Base-by-base conservation (phyloP, 257 asterid genomes). In the Apocynum venetum region DNA sequence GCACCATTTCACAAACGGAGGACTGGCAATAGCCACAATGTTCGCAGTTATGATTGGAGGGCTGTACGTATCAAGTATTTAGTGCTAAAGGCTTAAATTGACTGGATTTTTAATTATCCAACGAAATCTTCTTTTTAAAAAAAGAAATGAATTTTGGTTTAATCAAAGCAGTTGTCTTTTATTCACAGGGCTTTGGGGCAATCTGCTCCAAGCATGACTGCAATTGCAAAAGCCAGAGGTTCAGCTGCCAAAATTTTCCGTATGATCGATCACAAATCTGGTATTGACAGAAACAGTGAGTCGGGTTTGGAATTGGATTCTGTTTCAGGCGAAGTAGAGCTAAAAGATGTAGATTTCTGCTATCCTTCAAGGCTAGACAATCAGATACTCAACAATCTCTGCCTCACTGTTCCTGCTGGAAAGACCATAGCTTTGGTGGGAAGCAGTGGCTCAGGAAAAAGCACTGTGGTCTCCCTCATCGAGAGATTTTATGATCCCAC, bases 21-120 rank as follows among this genome's bases (percentile, higher is more conserved):
- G 98, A 48, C 91, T 93, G 44, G 98, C 97, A 6, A 93, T 93
- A 53, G 91, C 98, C 46, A 93, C 98, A 8, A 90, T 91, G 96
- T 93, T 93, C 74, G 95, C 97, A 0, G 98, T 93, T 51, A 93
- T 93, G 98, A 92, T 93, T n/a, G 98, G 98, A 83, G 98, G 98
- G 59, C 80, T 93, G 97, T 93, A 85, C 89, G 98, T 90, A 71
- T 44, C 73, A 14, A 6, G 17, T 8, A 43, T 41, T 40, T 60
- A 4, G 20, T 76, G 74, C 36, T 10, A 31, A 59, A 49, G 40
- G 12, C 9, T 44, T 69, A 17, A 1, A 8, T 9, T 44, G 48
- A 61, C 51, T 14, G 11, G 67, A 38, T 17, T 55, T 55, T 17
- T 55, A 25, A 3, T 15, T 49, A 49, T 51, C 14, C 12, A 10